Evolutionary conservation across 176 grass and related monocot species (phyloP), one percentile per base, ranked within the genome.

Genomic region (Ampelocalamus luodianensis): DNA sequence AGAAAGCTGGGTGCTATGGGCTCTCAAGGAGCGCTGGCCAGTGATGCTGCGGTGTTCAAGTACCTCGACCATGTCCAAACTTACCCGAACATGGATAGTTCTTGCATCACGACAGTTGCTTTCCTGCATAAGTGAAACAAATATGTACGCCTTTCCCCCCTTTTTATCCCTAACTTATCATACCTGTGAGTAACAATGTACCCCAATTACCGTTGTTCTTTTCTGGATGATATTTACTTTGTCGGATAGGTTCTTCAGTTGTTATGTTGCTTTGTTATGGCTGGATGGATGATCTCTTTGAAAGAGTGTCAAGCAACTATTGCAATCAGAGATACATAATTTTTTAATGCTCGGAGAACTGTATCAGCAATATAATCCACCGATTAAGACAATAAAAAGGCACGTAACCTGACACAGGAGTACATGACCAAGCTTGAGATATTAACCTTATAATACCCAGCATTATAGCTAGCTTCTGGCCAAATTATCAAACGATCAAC

Each of bases 11-110:
- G 87, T 42, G 60, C 83, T 24, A 70, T 68, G 37, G 55, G 74
- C 6, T 55, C 44, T 3, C 72, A 92, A 40, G 72, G 85, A 77
- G 82, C 38, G 2, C 12, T 22, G 8, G 39, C 34, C 14, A 74
- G 78, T 63, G 85, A 95, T 17, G 26, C 61, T 11, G 82, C 68
- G 37, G 85, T 90, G 73, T 95, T 98, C 77, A 92, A 79, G 80
- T 98, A 98, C 82, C 54, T 98, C 7, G 91, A 93, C 76, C 95
- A 93, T 23, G 77, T 98, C 37, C 87, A 71, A 63, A 93, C 82
- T 74, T 98, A 98, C 78, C 87, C 85, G 7, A 88, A 69, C n/a
- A 77, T 85, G 10, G 89, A 93, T 82, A 87, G 85, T 18, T 87
- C 87, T 17, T 86, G 76, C 76, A 74, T 95, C 13, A 72, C 87